Evolutionary conservation across 2,329 filamentous ascomycete genomes (phyloP).

Genomic region (Trichoderma sp.): DNA sequence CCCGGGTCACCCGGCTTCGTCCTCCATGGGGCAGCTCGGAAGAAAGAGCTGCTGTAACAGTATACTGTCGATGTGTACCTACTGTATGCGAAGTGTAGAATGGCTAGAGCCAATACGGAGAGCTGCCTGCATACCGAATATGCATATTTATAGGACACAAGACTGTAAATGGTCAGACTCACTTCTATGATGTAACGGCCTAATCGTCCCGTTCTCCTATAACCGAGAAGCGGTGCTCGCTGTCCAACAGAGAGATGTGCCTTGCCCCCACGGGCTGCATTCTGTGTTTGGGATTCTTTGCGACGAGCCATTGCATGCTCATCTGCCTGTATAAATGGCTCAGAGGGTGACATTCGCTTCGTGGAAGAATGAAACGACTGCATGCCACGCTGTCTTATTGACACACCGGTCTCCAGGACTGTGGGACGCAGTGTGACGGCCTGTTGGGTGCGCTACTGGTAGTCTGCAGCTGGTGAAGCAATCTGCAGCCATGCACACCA

Average conservation of each 20-base stretch:
- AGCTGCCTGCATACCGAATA: background rate
- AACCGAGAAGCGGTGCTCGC: background rate
- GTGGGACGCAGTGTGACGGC: constrained; percentile 15
- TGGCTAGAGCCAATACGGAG: background rate
- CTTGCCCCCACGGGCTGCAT: background rate
- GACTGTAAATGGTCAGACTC: background rate
- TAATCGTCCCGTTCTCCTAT: background rate
- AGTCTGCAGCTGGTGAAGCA: background rate
- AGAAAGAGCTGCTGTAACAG: background rate
- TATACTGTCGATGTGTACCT: background rate
- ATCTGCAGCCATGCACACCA: background rate
- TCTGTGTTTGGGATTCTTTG: background rate
- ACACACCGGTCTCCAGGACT: constrained; percentile 7
- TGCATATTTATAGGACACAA: background rate
- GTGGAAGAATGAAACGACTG: constrained; percentile 2
- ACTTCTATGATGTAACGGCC: background rate
- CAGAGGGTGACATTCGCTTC: background rate
- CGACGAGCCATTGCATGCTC: background rate
- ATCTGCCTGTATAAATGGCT: background rate
- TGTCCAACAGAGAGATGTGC: background rate
- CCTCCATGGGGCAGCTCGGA: background rate
- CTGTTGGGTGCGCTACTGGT: background rate
- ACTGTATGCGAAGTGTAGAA: background rate
- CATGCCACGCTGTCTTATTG: constrained; percentile 17
- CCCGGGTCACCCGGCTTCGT: background rate